Evolutionary conservation across 1,284 basidiomycete species (phyloP), one percentile per base, ranked within the genome.

Genomic region (Pseudozyma sp.): DNA sequence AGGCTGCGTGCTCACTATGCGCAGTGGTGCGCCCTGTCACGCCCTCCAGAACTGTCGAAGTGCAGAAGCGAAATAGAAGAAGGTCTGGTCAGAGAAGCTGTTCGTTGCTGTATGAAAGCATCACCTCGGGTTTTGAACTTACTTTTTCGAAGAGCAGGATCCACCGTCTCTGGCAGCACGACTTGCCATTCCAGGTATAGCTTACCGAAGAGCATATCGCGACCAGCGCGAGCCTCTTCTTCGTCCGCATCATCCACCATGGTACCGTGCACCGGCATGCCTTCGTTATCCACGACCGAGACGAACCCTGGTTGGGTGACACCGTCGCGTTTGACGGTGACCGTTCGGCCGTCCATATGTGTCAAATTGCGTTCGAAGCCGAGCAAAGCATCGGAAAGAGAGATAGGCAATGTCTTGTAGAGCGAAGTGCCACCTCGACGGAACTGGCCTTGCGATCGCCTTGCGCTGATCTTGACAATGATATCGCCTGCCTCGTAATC

Each of bases 401-500:
- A 73, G 34, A 85, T 70, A 3, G 81, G 60, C 4, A 77, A 40
- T 9, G 77, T 80, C 35, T 68, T 74, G 73, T 85, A 85, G 25
- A 85, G 71, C 45, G 83, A 69, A 3, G 69, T 72, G 4, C 71
- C 81, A 1, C 71, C 44, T 44, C 83, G 74, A 45, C 82, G 62
- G 66, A 82, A 83, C 50, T 80, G 73, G 18, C 77, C 78, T 40
- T 72, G 59, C 10, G 59, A 45, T 18, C 72, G 55, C 13, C 61
- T 67, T 18, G 79, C 67, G 38, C 60, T 70, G 57, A 84, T 52
- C 18, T 67, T 68, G 61, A 85, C 77, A 18, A 82, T 61, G 36
- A 85, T 75, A 49, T 85, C 83, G n/a, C 83, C 83, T 0, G 83
- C 62, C 42, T 80, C 81, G 31, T 70, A 70, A 47, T 84, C 83